Evolutionary conservation across 192 early-diverging fungal genomes (phyloP), one percentile per base, ranked within the genome.

Genomic region (Diversispora epigaea): DNA sequence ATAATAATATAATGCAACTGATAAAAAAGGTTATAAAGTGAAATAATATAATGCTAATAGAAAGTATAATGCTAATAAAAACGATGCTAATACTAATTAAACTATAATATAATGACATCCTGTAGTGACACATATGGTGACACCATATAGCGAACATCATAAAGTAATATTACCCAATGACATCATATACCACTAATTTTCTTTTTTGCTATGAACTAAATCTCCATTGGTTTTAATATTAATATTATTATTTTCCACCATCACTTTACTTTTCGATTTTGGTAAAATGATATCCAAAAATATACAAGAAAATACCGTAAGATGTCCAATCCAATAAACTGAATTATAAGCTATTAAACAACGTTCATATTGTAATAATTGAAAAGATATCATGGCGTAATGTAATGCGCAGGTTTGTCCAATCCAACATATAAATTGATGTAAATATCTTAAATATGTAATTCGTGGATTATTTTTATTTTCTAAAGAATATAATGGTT

Each of bases 381-480:
- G 82, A 75, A 88, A 88, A 3, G 83, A 75, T 56, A 87, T 75
- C 9, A 85, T 81, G 0, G 83, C 81, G 73, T 85, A 87, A 77
- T 81, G 81, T 11, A 84, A 69, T 4, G 80, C 81, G 19, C 73
- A 76, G 22, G 81, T 82, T n/a, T 83, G 83, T 25, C 79, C 47
- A 22, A 84, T 41, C 84, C 84, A 87, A 21, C 80, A 78, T 2
- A 81, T 9, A 1, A 76, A 43, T 10, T 75, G 73, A 81, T 83
- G 83, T 3, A 71, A 64, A 7, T 47, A 61, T 63, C 56, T 71
- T 9, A 68, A 22, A 25, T 78, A 44, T 39, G 8, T 55, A 39
- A 74, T 64, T 1, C 9, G 21, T 4, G 71, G 69, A 7, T 76
- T 75, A 21, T 1, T 10, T 19, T 50, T 41, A 3, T 54, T 22